Percentiles rank a stretch among this genome's conserved stretches.
phyloP scores from a whole-genome alignment of 768 basidiomycete genomes.

The Pulveroboletus frians region DNA sequence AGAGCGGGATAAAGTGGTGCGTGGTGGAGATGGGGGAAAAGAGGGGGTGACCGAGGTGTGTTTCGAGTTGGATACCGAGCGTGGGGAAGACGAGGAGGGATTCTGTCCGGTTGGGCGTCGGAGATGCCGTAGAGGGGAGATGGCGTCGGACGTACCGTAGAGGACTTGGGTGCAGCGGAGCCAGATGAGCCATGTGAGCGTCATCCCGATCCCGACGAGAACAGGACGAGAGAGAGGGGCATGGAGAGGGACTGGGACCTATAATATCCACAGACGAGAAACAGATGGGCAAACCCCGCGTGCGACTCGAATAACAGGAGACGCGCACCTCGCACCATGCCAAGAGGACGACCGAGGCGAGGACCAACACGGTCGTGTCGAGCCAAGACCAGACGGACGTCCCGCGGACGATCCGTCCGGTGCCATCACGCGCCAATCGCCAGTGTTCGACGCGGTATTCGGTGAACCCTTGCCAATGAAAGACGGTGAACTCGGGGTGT shows the following conservation, averaged over 20 bases:
- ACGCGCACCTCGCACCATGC: constrained; percentile 4
- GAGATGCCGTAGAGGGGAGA: neutral
- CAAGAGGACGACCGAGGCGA: neutral
- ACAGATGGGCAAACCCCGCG: too few relatives aligned
- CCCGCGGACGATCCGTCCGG: constrained; percentile 28
- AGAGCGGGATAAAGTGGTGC: constrained; percentile 57
- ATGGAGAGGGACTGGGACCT: neutral
- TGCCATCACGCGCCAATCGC: constrained; percentile 41
- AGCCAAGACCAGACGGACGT: constrained; percentile 32
- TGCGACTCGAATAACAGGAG: constrained; percentile 1
- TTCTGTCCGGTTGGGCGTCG: constrained; percentile 38
- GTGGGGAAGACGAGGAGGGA: constrained; percentile 61
- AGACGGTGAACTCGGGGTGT: constrained; percentile 50
- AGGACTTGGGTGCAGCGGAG: constrained; percentile 41
- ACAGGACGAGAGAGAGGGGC: neutral
- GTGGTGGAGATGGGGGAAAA: constrained; percentile 26
- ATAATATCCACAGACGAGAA: too few relatives aligned
- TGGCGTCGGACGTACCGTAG: constrained; percentile 38
- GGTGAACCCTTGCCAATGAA: constrained; percentile 41
- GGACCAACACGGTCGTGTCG: constrained; percentile 32
- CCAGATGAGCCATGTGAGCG: constrained; percentile 27
- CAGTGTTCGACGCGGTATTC: constrained; percentile 61
- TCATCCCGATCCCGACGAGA: constrained; percentile 5
- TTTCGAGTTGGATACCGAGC: constrained; percentile 73
- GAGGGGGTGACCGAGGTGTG: constrained; percentile 52